Conservation (phyloP, 1,284 basidiomycete species). For the Trametes polyzona region DNA sequence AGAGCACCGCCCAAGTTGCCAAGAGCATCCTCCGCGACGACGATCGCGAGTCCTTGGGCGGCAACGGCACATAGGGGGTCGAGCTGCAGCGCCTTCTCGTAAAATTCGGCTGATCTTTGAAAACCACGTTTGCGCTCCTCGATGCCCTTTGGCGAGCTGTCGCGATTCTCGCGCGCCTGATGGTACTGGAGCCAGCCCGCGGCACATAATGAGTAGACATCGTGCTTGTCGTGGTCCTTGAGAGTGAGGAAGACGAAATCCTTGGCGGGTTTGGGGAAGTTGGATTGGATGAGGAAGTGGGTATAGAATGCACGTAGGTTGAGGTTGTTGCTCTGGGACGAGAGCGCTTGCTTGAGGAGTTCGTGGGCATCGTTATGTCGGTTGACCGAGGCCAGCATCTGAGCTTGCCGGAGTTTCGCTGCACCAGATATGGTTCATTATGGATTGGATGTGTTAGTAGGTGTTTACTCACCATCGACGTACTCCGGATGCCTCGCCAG, state of each 20-base stretch:
- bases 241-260: conserved; percentile 87
- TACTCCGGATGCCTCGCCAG: conserved; percentile 90
- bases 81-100: conserved; percentile 83
- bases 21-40: conserved; percentile 87
- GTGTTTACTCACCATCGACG: conserved; percentile 76
- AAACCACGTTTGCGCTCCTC: conserved; percentile 81
- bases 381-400: conserved; percentile 71
- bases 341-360: conserved; percentile 84
- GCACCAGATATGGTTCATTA: not conserved
- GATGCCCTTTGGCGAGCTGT: conserved; percentile 55
- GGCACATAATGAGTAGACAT: conserved; percentile 90
- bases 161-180: conserved; percentile 79
- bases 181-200: conserved; percentile 85
- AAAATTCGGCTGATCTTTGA: conserved; percentile 84
- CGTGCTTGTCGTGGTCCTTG: conserved; percentile 82
- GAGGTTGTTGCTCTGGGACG: conserved; percentile 70
- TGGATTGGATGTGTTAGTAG: not conserved
- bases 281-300: conserved; percentile 83
- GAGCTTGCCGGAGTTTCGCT: conserved; percentile 88
- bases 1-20: conserved; percentile 62
- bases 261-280: conserved; percentile 72
- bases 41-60: conserved; percentile 91
- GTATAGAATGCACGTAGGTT: conserved; percentile 88
- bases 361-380: conserved; percentile 83
- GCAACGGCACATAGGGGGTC: conserved; percentile 88